phyloP scores from a whole-genome alignment of 164 flowering plant species.

The Malania oleifera region DNA sequence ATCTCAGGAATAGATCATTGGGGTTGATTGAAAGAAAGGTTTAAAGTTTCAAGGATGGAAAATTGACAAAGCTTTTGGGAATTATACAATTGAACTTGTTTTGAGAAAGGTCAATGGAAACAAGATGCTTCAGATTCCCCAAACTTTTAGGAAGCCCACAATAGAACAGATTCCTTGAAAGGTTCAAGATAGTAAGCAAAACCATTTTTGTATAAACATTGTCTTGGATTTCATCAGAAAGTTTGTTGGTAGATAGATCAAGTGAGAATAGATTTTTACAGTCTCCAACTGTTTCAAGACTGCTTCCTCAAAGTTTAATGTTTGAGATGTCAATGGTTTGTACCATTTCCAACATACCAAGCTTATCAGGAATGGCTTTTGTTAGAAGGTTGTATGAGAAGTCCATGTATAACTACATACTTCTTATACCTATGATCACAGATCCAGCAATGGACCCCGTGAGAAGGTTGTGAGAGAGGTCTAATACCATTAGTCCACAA shows the following conservation, averaged over 20 bases:
- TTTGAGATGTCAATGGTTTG: constrained; percentile 69
- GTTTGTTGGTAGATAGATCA: constrained; percentile 57
- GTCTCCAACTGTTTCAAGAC: constrained; percentile 42
- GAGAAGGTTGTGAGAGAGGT: constrained; percentile 66
- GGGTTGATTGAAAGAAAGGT: constrained; percentile 70
- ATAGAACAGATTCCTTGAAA: constrained; percentile 48
- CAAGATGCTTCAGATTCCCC: constrained; percentile 36
- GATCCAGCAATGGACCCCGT: constrained; percentile 51
- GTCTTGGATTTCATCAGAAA: constrained; percentile 42
- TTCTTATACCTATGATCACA: constrained; percentile 39
- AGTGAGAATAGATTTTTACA: constrained; percentile 57
- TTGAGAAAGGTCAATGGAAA: constrained; percentile 57
- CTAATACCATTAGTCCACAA: constrained; percentile 34
- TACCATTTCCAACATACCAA: constrained; percentile 62
- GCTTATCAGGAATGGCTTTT: constrained; percentile 52
- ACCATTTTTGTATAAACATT: constrained; percentile 25
- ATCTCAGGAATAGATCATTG: constrained; percentile 55
- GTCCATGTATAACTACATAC: constrained; percentile 45
- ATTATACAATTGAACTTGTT: constrained; percentile 51
- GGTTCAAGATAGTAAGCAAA: constrained; percentile 43
- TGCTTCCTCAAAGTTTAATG: constrained; percentile 58
- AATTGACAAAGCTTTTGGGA: constrained; percentile 41
- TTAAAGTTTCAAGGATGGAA: constrained; percentile 44
- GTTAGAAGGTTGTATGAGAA: constrained; percentile 55
- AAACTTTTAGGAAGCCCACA: constrained; percentile 46